Conservation (phyloP, 495 filamentous ascomycete genomes). For the Podospora pseudopauciseta region DNA sequence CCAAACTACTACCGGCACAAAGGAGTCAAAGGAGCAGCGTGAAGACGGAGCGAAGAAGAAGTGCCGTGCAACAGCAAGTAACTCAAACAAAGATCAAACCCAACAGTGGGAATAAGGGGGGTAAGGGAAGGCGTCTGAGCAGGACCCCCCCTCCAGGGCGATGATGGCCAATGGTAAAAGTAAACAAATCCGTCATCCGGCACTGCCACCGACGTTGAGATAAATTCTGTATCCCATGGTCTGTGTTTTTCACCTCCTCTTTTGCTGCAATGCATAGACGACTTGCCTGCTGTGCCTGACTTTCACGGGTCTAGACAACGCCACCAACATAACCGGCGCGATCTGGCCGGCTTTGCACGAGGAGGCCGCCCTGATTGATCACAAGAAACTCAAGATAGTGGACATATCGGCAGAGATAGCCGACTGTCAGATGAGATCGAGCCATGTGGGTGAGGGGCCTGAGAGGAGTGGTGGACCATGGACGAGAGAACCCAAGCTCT, state of each 20-base stretch:
- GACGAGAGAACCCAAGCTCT: not conserved
- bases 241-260: not conserved
- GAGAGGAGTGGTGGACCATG: not conserved
- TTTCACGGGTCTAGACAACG: not conserved
- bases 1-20: not conserved
- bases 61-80: not conserved
- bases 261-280: not conserved
- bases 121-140: not conserved
- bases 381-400: not conserved
- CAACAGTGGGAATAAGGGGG: not conserved
- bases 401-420: not conserved
- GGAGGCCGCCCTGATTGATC: not conserved
- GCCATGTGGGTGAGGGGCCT: not conserved
- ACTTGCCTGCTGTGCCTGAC: not conserved
- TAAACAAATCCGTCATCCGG: not conserved
- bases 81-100: not conserved
- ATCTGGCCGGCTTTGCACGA: no score
- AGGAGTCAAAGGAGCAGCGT: not conserved
- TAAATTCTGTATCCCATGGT: not conserved
- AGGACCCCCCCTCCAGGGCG: not conserved
- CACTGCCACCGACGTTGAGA: not conserved
- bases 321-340: not conserved
- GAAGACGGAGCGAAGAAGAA: not conserved
- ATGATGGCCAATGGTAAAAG: not conserved
- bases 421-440: not conserved